These are phyloP conservation scores for Xanthoconium purpureum DNA, from an alignment of 768 basidiomycete species.

Conservation along the genomic window DNA sequence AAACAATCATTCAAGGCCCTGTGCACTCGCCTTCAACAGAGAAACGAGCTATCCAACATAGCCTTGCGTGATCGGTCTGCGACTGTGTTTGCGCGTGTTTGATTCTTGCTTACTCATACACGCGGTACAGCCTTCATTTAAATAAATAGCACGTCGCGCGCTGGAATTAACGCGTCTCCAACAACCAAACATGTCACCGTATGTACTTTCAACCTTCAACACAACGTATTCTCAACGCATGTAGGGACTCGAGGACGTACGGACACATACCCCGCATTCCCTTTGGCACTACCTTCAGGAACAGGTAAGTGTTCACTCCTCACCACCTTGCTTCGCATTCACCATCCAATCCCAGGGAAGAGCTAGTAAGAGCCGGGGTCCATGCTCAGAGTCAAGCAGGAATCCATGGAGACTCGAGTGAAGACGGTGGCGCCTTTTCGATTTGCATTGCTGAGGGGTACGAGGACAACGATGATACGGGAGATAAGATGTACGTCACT, in stretches of 20 bases:
- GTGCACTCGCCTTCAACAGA: too few relatives aligned
- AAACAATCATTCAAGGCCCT: too few relatives aligned
- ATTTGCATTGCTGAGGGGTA: slow-evolving; percentile 42
- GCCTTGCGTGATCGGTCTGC: background rate
- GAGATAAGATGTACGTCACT: slow-evolving; percentile 36
- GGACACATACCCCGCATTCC: slow-evolving; percentile 32
- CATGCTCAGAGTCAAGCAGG: slow-evolving; percentile 37
- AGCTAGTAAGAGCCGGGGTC: slow-evolving; percentile 28
- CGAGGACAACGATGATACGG: slow-evolving; percentile 39
- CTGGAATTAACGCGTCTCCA: slow-evolving; percentile 7
- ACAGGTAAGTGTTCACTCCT: slow-evolving; percentile 2
- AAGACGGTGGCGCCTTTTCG: slow-evolving; percentile 35
- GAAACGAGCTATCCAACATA: too few relatives aligned
- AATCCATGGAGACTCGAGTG: slow-evolving; percentile 35
- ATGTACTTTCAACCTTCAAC: background rate
- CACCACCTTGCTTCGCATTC: background rate
- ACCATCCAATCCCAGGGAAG: slow-evolving; percentile 15
- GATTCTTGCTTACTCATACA: slow-evolving; percentile 1
- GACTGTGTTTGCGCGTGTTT: slow-evolving; percentile 17
- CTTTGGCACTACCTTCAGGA: slow-evolving; percentile 22
- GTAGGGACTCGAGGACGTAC: slow-evolving; percentile 15
- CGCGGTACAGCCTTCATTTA: slow-evolving; percentile 1
- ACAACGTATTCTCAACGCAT: background rate
- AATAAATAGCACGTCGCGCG: slow-evolving; percentile 8
- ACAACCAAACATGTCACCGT: slow-evolving; percentile 15